Evolutionary conservation across 2,329 filamentous ascomycete genomes (phyloP).

Genomic region (Neonectria ditissima): DNA sequence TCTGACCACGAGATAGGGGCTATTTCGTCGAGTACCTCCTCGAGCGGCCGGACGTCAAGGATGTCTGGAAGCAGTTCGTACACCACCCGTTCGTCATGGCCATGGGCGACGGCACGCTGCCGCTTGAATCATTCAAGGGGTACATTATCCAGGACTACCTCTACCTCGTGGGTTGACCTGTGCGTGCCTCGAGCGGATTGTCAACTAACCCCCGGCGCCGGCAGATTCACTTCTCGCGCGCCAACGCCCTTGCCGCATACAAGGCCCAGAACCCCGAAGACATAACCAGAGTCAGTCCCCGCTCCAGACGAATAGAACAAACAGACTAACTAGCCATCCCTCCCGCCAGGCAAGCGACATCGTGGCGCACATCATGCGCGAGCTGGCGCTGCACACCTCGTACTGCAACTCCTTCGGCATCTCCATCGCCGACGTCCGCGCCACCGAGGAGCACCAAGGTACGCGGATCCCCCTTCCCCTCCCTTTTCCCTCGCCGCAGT

Average conservation of each 20-base stretch:
- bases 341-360: conserved; percentile 61
- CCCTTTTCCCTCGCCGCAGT: conserved; percentile 5
- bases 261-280: conserved; percentile 81
- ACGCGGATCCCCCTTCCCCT: conserved; percentile 31
- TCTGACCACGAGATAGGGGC: conserved; percentile 60
- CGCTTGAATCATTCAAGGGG: conserved; percentile 81
- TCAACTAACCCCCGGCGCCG: not conserved
- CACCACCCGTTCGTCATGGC: conserved; percentile 85
- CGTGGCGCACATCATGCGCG: conserved; percentile 80
- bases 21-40: conserved; percentile 88
- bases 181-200: not conserved
- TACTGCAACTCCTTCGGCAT: conserved; percentile 89
- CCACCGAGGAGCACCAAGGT: conserved; percentile 80
- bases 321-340: not conserved
- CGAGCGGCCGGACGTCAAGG: conserved; percentile 77
- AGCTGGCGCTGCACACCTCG: conserved; percentile 83
- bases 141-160: conserved; percentile 95
- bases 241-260: conserved; percentile 86
- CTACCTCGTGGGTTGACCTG: conserved; percentile 72
- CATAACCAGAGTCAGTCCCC: conserved; percentile 71
- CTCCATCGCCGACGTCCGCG: conserved; percentile 77
- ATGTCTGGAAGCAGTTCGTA: conserved; percentile 80
- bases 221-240: conserved; percentile 86
- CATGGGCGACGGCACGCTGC: conserved; percentile 80
- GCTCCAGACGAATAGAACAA: fast-evolving